Evolutionary conservation across 2,329 filamentous ascomycete genomes (phyloP).

Genomic region (Orbilia javanica): DNA sequence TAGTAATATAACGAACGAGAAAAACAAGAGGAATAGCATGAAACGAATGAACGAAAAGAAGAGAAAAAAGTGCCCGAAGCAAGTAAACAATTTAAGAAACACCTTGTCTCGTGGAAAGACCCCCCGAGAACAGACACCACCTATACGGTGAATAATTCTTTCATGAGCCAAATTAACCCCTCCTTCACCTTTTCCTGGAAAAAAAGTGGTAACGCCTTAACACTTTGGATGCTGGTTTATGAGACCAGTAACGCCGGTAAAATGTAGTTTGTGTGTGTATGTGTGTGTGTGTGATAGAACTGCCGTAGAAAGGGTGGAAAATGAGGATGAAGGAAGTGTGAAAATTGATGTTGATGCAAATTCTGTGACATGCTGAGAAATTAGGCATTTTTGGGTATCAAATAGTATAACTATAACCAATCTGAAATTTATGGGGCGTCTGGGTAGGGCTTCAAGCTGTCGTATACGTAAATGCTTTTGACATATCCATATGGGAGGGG

Average conservation of each 20-base stretch:
- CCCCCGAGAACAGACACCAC: neutral
- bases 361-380: constrained; percentile 9
- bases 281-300: neutral
- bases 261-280: constrained; percentile 12
- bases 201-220: constrained; percentile 16
- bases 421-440: neutral
- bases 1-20: neutral
- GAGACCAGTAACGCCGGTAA: constrained; percentile 22
- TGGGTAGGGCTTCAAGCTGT: constrained; percentile 8
- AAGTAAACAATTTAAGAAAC: neutral
- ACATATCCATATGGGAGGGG: no score
- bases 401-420: constrained; percentile 7
- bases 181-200: constrained; percentile 14
- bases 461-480: neutral
- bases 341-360: constrained; percentile 4
- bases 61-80: neutral
- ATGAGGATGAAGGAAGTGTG: neutral
- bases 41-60: neutral
- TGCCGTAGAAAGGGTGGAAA: neutral
- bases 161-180: constrained; percentile 20
- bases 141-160: constrained; percentile 18
- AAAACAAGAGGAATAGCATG: neutral
- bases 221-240: constrained; percentile 17
- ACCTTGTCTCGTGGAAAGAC: no score
- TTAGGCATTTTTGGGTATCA: constrained; percentile 18